Base-by-base conservation (phyloP, 2,329 filamentous ascomycete genomes). In the Fusarium praegraminearum region DNA sequence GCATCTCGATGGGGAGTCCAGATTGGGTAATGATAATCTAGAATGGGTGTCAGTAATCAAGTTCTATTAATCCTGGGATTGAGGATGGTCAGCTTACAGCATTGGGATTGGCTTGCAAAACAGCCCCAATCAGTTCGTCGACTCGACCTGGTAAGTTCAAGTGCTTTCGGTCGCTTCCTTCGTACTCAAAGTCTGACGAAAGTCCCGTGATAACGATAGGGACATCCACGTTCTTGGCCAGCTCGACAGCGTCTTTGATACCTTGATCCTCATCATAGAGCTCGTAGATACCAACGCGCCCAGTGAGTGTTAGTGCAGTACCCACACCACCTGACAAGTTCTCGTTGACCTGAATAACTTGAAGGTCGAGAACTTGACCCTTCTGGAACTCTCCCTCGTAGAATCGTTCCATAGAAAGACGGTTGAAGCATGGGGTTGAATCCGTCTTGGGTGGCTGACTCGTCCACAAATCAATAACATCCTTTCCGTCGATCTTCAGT, bases 141-240 rank as follows among this genome's bases (percentile, higher is more conserved):
- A 88, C 89, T 1, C 70, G 71, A 1, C 67, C 81, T 85, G 90
- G 92, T 2, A 91, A 78, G 5, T 88, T 90, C 33, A 92, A 79
- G 75, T 91, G 91, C 75, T 90, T 91, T 51, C 90, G 86, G 75
- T 92, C 90, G 51, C 89, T 89, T 56, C 82, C 80, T 88, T 92
- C 76, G 5, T 73, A 75, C 41, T 78, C 76, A 28, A 74, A 78
- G 2, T 76, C 74, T 1, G 74, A 83, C 52, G 89, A 90, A 18
- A 91, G 80, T 3, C 89, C 89, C 2, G 87, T 86, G 4, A 76
- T 59, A 0, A 77, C 51, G 44, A 90, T 82, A 4, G 90, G 88
- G 41, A 89, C 84, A 33, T 90, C 87, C 0, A 85, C 85, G 0
- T 67, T 66, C 16, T 54, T 65, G 0, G 71, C 66, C 4, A 75